A percentile compares a stretch with the other conserved stretches of the same genome.
These are phyloP conservation scores for Vitis vinifera DNA, from an alignment of 164 flowering plant species.

Conservation along the genomic window DNA sequence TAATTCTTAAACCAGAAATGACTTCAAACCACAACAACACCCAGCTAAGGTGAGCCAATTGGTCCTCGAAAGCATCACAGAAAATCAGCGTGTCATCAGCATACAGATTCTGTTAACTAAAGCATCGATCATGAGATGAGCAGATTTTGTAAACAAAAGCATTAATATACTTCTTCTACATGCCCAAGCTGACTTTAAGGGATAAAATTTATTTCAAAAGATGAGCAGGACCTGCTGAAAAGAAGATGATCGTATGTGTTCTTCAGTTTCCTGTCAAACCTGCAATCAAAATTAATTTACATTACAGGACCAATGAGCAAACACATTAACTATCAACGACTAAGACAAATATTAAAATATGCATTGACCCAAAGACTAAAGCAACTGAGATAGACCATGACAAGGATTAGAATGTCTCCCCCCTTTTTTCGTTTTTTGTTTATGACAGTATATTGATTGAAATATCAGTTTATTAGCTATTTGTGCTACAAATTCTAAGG, in stretches of 20 bases:
- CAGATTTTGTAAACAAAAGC: not conserved
- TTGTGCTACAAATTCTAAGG: no score
- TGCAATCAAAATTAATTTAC: conserved; percentile 26
- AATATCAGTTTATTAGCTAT: no score
- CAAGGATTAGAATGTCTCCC: no score
- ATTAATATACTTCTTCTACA: not conserved
- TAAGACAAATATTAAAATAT: not conserved
- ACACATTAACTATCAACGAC: not conserved
- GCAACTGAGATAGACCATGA: no score
- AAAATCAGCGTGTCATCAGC: no score
- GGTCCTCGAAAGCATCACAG: no score
- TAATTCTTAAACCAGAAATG: no score
- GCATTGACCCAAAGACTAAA: not conserved
- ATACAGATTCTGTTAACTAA: no score
- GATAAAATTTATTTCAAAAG: not conserved
- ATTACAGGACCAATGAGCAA: not conserved
- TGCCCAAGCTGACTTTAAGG: not conserved
- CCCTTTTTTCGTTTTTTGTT: no score
- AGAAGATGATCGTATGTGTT: conserved; percentile 93
- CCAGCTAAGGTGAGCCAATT: no score
- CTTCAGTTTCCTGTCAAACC: conserved; percentile 97
- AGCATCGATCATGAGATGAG: not conserved
- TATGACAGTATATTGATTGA: no score
- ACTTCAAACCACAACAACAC: no score
- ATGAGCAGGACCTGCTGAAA: conserved; percentile 78